Percentiles rank a stretch among this genome's conserved stretches.
phyloP scores from a whole-genome alignment of 805 yeast genomes.

The Cyberlindnera japonica region DNA sequence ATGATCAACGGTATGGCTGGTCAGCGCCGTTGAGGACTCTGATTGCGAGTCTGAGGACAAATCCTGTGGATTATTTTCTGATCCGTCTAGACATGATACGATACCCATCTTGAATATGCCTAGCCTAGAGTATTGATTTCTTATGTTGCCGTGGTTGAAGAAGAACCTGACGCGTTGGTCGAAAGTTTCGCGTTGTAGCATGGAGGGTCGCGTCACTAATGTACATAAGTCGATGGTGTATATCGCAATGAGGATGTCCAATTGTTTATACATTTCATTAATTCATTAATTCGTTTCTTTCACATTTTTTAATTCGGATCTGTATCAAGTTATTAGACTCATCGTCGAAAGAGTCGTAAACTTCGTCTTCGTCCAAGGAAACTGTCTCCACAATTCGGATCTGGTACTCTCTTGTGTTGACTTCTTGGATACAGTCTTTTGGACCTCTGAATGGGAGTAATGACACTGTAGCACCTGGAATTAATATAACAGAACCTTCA shows the following conservation, averaged over 20 bases:
- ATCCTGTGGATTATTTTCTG: neutral
- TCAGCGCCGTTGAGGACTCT: no score
- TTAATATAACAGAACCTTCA: slow-evolving; percentile 1
- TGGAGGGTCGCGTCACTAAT: neutral
- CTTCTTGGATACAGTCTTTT: neutral
- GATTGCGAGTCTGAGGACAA: neutral
- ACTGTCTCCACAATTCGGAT: neutral
- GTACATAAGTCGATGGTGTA: no score
- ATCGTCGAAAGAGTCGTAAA: slow-evolving; percentile 3
- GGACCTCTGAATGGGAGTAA: neutral
- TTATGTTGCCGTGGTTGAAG: neutral
- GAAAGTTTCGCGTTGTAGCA: slow-evolving; percentile 1
- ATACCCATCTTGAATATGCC: neutral
- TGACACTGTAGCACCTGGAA: neutral
- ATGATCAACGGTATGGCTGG: no score
- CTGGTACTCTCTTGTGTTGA: neutral
- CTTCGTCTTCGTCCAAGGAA: neutral
- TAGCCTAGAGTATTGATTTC: neutral
- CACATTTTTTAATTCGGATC: neutral
- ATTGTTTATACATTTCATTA: no score
- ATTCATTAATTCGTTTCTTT: neutral
- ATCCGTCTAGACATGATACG: neutral
- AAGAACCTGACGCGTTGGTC: neutral
- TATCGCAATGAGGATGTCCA: no score
- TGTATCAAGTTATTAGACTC: neutral